Evolutionary conservation across 257 asterid genomes (phyloP), one percentile per base, ranked within the genome.

Genomic region (Ehretia macrophylla): DNA sequence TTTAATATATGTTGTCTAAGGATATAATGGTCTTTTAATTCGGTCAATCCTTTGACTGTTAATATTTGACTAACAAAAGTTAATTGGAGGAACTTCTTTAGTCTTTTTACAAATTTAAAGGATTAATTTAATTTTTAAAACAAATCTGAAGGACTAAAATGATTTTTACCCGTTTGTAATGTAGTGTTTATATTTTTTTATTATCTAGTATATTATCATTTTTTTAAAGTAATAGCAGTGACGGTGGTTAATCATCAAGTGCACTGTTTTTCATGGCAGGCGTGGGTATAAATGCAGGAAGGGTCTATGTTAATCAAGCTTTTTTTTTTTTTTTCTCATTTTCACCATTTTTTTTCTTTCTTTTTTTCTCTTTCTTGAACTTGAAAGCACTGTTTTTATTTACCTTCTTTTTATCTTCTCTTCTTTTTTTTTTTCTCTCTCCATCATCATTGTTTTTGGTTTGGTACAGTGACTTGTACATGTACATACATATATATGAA

Each of bases 271-370:
- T 77, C 1, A 79, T 82, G 90, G n/a, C 86, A 65, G 83, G 94
- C 87, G 88, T 81, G 95, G 77, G 84, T 87, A 85, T 83, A 87
- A 81, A 90, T 82, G 78, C 87, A 80, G 71, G n/a, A n/a, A n/a
- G n/a, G 83, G 60, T 78, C 89, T 81, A 77, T 71, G 77, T 70
- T 66, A 50, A 52, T 17, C 16, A 66, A 68, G 68, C 72, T 72
- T 73, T 80, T 83, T 72, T 78, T 73, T 69, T 66, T 71, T 83
- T 64, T 63, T 71, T 38, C 19, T 58, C 58, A 27, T 51, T n/a
- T n/a, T n/a, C n/a, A n/a, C 55, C 51, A 60, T 60, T 62, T 58
- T 52, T 42, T 60, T 47, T 44, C 64, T 23, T 65, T n/a, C n/a
- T n/a, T n/a, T n/a, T 56, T 65, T 37, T 64, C 58, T 56, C 40